phyloP scores from a whole-genome alignment of 352 stramenopile genomes.

The Peronospora destructor region DNA sequence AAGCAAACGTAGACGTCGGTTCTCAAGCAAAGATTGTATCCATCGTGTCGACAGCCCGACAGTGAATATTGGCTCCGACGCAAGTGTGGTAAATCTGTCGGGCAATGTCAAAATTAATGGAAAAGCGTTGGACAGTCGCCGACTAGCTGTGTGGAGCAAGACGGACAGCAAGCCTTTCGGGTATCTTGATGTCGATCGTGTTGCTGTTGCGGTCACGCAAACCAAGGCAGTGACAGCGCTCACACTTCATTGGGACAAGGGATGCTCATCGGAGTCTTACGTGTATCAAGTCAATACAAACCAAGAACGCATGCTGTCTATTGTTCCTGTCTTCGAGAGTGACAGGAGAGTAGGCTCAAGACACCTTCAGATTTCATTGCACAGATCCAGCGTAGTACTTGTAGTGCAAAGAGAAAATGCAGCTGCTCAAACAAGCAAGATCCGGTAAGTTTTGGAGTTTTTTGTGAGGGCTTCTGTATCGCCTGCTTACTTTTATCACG shows the following conservation, averaged over 20 bases:
- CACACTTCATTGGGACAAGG: slow-evolving; percentile 23
- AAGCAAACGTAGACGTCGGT: slow-evolving; percentile 27
- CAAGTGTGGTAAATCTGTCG: slow-evolving; percentile 29
- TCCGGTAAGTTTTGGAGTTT: slow-evolving; percentile 22
- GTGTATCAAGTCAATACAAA: slow-evolving; percentile 20
- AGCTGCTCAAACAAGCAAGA: slow-evolving; percentile 19
- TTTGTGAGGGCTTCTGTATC: background rate
- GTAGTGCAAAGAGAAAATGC: slow-evolving; percentile 5
- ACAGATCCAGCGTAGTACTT: slow-evolving; percentile 28
- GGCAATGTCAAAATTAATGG: slow-evolving; percentile 58
- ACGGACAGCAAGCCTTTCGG: slow-evolving; percentile 21
- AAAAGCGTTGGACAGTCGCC: slow-evolving; percentile 28
- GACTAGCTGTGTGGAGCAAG: slow-evolving; percentile 14
- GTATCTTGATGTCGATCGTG: slow-evolving; percentile 28
- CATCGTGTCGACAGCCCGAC: slow-evolving; percentile 24
- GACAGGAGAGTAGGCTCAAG: slow-evolving; percentile 4
- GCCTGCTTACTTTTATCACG: slow-evolving; percentile 10
- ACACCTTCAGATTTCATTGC: slow-evolving; percentile 29
- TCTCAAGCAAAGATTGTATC: slow-evolving; percentile 20
- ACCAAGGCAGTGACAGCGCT: slow-evolving; percentile 17
- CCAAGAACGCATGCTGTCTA: slow-evolving; percentile 20
- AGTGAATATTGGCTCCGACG: slow-evolving; percentile 33
- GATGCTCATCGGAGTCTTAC: slow-evolving; percentile 27
- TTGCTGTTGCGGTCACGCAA: slow-evolving; percentile 12
- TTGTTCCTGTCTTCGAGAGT: background rate